Base-by-base conservation (phyloP, 495 filamentous ascomycete genomes). In the Penicillium lividum region DNA sequence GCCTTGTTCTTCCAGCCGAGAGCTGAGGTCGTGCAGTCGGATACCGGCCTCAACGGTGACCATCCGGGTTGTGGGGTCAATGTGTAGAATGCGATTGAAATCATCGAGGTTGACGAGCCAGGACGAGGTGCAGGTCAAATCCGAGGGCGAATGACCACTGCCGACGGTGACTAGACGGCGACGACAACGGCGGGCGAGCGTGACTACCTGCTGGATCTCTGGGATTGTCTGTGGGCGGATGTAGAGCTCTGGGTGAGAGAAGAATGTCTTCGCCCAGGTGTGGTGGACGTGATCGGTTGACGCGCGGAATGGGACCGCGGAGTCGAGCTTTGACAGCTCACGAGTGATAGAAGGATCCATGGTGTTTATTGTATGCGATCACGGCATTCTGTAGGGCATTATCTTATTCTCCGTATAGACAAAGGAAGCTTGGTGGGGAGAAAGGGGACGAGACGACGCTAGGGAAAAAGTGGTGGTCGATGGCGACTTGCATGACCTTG, bases 211-310 rank as follows among this genome's bases (percentile, higher is more conserved):
- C 64, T 90, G 86, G 61, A 98, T 83, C 74, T 98, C 95, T 7
- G 78, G 77, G 51, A 90, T 76, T 0, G 87, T 85, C 57, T 89
- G 78, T 1, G 94, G 94, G 55, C 86, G 89, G 61, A 98, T 82
- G 73, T 91, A 97, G 57, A 97, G 84, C 74, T 97, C 92, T 0
- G 94, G 94, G 18, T 85, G 82, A 44, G 86, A 91, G 68, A 86
- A 86, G 76, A 92, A 94, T 40, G 94, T 98, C 68, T 86, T 88
- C 28, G 95, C 94, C 94, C 94, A 98, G n/a, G 95, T 98, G 65
- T 89, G 87, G 79, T 98, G 94, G 36, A 83, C 73, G 73, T 97
- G 84, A 31, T 82, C 74, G 55, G 77, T 72, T 49, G 81, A 78
- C 4, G 89, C 88, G 72, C 87, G 90, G 79, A 97, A 97, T 29